A percentile compares a stretch with the other conserved stretches of the same genome.
Evolutionary conservation across 139 green algal genomes (phyloP).

Genomic region (Bryopsis sp.): DNA sequence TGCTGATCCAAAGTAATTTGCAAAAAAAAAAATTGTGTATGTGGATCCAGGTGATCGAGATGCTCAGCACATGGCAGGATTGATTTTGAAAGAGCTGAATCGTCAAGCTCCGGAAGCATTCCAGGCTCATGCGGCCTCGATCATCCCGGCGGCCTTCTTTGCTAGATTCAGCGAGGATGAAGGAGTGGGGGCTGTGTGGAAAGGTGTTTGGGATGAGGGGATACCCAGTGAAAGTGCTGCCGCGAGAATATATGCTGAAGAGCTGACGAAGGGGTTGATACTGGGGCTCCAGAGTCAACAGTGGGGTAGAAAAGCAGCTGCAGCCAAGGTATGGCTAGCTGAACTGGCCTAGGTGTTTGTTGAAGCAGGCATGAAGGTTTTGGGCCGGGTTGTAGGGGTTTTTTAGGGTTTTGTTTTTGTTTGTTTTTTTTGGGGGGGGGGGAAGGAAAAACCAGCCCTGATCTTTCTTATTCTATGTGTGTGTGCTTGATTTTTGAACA

Average conservation of each 20-base stretch:
- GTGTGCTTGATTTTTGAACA: neutral
- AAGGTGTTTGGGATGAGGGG: conserved; percentile 31
- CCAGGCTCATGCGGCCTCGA: conserved; percentile 25
- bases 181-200: conserved; percentile 51
- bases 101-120: conserved; percentile 46
- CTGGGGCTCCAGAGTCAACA: neutral
- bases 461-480: neutral
- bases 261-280: neutral
- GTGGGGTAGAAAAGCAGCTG: neutral
- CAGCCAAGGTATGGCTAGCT: neutral
- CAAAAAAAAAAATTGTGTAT: no score
- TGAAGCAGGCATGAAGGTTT: no score
- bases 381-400: no score
- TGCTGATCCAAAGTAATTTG: no score
- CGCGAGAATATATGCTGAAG: neutral
- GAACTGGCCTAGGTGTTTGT: neutral
- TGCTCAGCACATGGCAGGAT: conserved; percentile 35
- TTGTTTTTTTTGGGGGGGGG: no score
- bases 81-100: conserved; percentile 60
- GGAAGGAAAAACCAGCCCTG: no score
- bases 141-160: conserved; percentile 51
- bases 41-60: no score
- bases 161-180: conserved; percentile 45
- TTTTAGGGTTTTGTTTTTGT: no score
- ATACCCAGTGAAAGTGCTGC: neutral